Conservation (phyloP, 345 rosid genomes). For the Acer saccharum region DNA sequence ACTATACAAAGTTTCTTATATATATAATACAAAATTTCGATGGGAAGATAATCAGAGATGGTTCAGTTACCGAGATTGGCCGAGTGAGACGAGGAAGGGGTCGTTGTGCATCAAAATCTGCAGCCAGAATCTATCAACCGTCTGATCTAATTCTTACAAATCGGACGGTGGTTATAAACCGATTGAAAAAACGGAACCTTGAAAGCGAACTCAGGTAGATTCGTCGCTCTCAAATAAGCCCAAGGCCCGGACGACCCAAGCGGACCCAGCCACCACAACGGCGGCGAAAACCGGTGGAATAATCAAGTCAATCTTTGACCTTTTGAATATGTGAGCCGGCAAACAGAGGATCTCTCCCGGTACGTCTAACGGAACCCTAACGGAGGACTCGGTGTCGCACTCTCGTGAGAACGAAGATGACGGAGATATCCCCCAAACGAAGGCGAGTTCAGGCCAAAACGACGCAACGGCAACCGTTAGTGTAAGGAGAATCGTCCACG, state of each 20-base stretch:
- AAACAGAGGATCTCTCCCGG: constrained; percentile 66
- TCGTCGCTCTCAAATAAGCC: constrained; percentile 66
- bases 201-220: constrained; percentile 24
- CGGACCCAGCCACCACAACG: constrained; percentile 74
- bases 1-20: not conserved
- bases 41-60: not conserved
- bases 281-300: constrained; percentile 91
- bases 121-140: not conserved
- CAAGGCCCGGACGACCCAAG: constrained; percentile 65
- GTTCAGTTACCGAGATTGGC: not conserved
- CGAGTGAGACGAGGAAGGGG: too few species aligned
- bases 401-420: constrained; percentile 50
- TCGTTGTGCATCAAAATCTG: not conserved
- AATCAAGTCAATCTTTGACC: constrained; percentile 62
- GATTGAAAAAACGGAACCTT: not conserved
- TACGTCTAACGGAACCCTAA: constrained; percentile 66
- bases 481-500: constrained; percentile 75
- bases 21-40: not conserved
- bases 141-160: not conserved
- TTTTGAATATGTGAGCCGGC: constrained; percentile 56
- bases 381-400: constrained; percentile 45
- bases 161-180: constrained; percentile 2
- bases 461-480: constrained; percentile 69
- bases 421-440: constrained; percentile 61
- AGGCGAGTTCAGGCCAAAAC: constrained; percentile 76